Conservation (phyloP, 1,139 yeast genomes). For the Pichia sp. region DNA sequence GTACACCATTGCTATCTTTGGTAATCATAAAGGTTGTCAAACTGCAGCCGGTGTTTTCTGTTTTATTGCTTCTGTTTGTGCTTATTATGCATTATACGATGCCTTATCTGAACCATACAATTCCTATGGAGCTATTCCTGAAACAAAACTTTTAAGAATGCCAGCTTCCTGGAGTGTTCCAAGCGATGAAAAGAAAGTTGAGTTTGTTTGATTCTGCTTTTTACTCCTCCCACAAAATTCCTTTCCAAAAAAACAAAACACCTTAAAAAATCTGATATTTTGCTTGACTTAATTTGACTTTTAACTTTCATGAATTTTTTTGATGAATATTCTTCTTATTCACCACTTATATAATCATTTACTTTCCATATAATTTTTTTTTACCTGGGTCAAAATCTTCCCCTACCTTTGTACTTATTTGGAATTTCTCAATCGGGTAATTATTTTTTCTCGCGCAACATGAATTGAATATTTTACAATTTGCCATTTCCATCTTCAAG, state of each 20-base stretch:
- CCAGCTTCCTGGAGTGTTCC: conserved; percentile 26
- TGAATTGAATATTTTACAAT: not conserved
- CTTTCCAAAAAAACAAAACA: not conserved
- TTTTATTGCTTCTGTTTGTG: conserved; percentile 37
- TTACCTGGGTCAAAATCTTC: too few relatives aligned
- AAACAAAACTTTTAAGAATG: conserved; percentile 28
- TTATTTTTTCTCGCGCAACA: not conserved
- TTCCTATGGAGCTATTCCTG: conserved; percentile 27
- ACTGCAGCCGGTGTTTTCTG: conserved; percentile 43
- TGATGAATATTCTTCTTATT: not conserved
- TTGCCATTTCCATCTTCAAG: not conserved
- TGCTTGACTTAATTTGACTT: not conserved
- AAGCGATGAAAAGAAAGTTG: conserved; percentile 18
- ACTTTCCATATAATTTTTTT: not conserved
- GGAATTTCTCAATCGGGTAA: not conserved
- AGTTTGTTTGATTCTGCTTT: conserved; percentile 16
- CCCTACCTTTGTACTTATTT: not conserved
- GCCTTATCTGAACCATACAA: conserved; percentile 23
- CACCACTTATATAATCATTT: not conserved
- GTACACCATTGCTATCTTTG: conserved; percentile 38
- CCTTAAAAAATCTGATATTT: too few relatives aligned
- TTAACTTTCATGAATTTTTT: not conserved
- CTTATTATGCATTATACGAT: conserved; percentile 35
- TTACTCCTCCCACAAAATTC: not conserved
- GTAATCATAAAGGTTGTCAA: conserved; percentile 30